These are phyloP conservation scores for Apiotrichum sp. DNA, from an alignment of 1,284 basidiomycete species.

Conservation along the genomic window DNA sequence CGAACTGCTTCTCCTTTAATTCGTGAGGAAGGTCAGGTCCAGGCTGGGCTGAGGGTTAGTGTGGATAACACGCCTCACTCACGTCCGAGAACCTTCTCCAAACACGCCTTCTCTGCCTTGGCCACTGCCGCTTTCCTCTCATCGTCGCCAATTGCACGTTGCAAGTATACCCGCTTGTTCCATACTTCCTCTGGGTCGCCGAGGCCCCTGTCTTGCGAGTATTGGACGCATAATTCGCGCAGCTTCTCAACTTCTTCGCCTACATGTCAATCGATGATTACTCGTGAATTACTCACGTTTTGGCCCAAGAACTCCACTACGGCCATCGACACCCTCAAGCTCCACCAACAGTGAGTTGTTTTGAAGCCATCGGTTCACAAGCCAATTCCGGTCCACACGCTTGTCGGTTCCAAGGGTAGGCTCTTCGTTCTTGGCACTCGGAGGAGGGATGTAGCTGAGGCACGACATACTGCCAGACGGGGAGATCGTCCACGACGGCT, in stretches of 20 bases:
- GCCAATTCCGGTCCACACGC: slow-evolving; percentile 16
- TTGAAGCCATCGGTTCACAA: slow-evolving; percentile 16
- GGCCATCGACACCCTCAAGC: slow-evolving; percentile 5
- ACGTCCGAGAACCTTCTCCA: slow-evolving; percentile 19
- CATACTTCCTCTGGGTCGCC: slow-evolving; percentile 19
- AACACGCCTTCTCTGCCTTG: slow-evolving; percentile 14
- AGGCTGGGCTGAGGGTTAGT: slow-evolving; percentile 4
- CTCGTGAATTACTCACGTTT: slow-evolving; percentile 8
- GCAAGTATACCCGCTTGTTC: slow-evolving; percentile 13
- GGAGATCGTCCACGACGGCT: neutral
- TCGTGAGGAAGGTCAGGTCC: slow-evolving; percentile 17
- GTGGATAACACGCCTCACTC: neutral
- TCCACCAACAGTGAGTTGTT: neutral
- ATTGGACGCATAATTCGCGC: slow-evolving; percentile 5
- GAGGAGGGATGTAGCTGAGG: slow-evolving; percentile 4
- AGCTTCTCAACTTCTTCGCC: slow-evolving; percentile 8
- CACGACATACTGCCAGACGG: neutral
- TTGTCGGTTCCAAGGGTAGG: slow-evolving; percentile 11
- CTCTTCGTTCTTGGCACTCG: slow-evolving; percentile 6
- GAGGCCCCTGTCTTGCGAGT: slow-evolving; percentile 12
- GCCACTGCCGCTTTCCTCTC: slow-evolving; percentile 15
- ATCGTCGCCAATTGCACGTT: slow-evolving; percentile 14
- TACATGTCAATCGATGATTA: neutral
- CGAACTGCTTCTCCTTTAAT: slow-evolving; percentile 18
- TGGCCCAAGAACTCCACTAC: slow-evolving; percentile 1